Evolutionary conservation across 2,329 filamentous ascomycete genomes (phyloP).

Genomic region (Colletotrichum musae): DNA sequence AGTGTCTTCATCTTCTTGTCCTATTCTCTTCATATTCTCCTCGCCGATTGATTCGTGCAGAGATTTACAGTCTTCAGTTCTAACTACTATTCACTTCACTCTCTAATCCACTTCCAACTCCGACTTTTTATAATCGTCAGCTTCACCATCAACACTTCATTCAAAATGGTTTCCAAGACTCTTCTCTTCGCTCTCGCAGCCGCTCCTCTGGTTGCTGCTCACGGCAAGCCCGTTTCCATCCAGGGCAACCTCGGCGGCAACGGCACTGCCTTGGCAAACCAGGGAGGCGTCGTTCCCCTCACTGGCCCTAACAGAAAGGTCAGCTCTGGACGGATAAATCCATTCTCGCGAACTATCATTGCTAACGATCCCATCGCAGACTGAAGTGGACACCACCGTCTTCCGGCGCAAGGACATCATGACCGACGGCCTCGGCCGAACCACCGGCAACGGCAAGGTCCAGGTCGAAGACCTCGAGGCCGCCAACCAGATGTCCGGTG

Average conservation of each 20-base stretch:
- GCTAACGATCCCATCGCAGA: constrained; percentile 42
- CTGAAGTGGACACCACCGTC: constrained; percentile 62
- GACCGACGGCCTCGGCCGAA: constrained; percentile 56
- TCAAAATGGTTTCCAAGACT: constrained; percentile 42
- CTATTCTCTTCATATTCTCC: constrained; percentile 9
- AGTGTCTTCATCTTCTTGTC: constrained; percentile 15
- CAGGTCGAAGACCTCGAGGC: constrained; percentile 48
- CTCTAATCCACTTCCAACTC: background rate
- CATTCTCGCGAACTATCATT: background rate
- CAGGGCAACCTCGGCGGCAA: constrained; percentile 55
- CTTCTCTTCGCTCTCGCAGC: constrained; percentile 45
- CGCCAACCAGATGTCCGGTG: constrained; percentile 54
- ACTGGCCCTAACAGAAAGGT: constrained; percentile 54
- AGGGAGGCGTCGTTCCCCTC: constrained; percentile 56
- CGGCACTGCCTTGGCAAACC: constrained; percentile 55
- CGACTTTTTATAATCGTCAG: background rate
- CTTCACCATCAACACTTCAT: background rate
- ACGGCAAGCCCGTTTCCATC: constrained; percentile 47
- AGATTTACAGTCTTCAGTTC: background rate
- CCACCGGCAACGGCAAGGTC: constrained; percentile 54
- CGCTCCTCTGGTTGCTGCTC: constrained; percentile 48
- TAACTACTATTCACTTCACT: background rate
- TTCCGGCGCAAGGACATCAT: constrained; percentile 53
- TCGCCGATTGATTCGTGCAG: constrained; percentile 39
- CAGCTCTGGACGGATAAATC: background rate